A percentile compares a stretch with the other conserved stretches of the same genome.
These are phyloP conservation scores for Staphylotrichum longicolle DNA, from an alignment of 495 filamentous ascomycete genomes.

Conservation along the genomic window DNA sequence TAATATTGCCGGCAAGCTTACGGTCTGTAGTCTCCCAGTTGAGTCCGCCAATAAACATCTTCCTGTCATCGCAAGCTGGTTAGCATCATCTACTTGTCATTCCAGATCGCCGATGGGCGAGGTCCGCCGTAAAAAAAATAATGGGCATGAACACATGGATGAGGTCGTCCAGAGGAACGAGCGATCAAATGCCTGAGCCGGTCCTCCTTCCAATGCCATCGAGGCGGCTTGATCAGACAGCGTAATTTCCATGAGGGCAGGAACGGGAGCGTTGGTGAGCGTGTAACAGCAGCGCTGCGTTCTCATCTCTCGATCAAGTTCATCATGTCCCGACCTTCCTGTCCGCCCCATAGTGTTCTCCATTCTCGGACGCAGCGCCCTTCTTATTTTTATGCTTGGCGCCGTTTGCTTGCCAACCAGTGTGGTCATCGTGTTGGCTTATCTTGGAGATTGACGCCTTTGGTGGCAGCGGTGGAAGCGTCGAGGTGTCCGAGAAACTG, in stretches of 20 bases:
- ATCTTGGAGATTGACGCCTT: conserved; percentile 6
- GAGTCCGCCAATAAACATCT: conserved; percentile 99
- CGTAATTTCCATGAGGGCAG: not conserved
- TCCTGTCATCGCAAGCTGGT: conserved; percentile 55
- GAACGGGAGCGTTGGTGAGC: not conserved
- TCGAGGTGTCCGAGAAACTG: not conserved
- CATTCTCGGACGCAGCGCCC: not conserved
- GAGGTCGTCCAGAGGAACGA: not conserved
- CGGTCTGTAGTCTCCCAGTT: conserved; percentile 99
- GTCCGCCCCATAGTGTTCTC: not conserved
- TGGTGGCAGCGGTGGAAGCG: not conserved
- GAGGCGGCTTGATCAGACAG: not conserved
- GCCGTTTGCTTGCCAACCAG: not conserved
- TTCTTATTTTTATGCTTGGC: not conserved
- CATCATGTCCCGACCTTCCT: conserved; percentile 13
- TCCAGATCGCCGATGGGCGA: not conserved
- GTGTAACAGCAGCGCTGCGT: not conserved
- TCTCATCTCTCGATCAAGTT: not conserved
- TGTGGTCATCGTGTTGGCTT: not conserved
- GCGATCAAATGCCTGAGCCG: not conserved
- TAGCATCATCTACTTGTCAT: conserved; percentile 29
- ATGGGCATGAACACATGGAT: not conserved
- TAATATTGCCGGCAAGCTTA: conserved; percentile 49
- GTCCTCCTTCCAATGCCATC: too few relatives aligned
- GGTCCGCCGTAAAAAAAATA: not conserved